These are phyloP conservation scores for Pythium coloratum DNA, from an alignment of 352 stramenopile genomes.

Conservation along the genomic window DNA sequence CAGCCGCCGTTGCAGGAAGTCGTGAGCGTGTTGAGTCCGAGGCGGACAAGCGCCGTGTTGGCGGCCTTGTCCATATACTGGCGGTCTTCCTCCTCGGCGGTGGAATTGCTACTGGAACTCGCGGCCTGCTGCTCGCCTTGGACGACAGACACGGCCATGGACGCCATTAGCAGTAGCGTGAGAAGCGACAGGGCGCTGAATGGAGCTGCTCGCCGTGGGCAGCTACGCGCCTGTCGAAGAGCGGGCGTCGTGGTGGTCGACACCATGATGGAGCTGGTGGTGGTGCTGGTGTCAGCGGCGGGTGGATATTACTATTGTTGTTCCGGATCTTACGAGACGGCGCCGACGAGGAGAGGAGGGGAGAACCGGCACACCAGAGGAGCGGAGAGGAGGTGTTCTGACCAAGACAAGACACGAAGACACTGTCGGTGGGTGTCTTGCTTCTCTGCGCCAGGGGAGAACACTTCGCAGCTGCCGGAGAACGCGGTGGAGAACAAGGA, in stretches of 20 bases:
- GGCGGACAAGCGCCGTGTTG: conserved; percentile 15
- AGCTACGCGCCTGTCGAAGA: neutral
- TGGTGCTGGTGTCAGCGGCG: neutral
- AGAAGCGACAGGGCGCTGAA: neutral
- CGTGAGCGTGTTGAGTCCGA: conserved; percentile 63
- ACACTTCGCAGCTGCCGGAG: neutral
- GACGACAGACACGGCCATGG: neutral
- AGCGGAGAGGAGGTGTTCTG: neutral
- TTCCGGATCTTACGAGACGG: too few relatives aligned
- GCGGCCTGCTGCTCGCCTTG: neutral
- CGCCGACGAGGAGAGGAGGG: neutral
- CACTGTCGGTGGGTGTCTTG: neutral
- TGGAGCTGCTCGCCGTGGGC: neutral
- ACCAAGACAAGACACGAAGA: too few relatives aligned
- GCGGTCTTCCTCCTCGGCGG: conserved; percentile 8
- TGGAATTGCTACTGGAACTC: conserved; percentile 4
- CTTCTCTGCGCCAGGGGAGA: neutral
- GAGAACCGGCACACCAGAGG: neutral
- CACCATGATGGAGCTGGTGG: neutral
- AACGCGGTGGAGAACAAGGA: neutral
- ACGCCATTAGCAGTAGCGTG: neutral
- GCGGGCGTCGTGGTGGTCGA: neutral
- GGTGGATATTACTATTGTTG: too few relatives aligned
- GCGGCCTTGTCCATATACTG: conserved; percentile 24
- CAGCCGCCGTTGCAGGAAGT: conserved; percentile 77